These are phyloP conservation scores for Ophiostoma tasmaniense DNA, from an alignment of 2,329 filamentous ascomycete species.

Conservation along the genomic window DNA sequence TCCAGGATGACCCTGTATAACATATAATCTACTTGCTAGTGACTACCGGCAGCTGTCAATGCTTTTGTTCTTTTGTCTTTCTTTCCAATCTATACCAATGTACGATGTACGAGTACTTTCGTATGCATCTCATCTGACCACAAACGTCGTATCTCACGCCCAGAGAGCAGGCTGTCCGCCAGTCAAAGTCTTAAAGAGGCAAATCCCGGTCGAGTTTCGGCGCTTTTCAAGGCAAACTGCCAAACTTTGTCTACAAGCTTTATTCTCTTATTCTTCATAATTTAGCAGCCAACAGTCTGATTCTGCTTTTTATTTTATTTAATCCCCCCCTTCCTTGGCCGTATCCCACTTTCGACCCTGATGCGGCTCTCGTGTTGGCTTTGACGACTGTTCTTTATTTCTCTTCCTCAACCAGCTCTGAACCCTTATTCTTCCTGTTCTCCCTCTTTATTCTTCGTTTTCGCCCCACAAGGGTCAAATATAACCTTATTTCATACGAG, in stretches of 20 bases:
- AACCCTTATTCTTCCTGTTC: neutral
- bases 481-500: constrained; percentile 5
- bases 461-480: neutral
- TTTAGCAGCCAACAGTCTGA: too few species aligned
- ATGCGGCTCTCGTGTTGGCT: neutral
- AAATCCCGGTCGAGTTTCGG: constrained; percentile 1
- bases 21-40: neutral
- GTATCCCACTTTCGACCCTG: neutral
- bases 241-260: neutral
- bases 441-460: neutral
- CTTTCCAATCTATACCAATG: too few species aligned
- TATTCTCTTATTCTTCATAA: neutral
- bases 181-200: neutral
- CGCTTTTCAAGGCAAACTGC: neutral
- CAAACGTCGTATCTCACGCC: neutral
- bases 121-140: neutral
- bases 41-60: neutral
- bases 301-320: neutral
- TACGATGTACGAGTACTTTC: neutral
- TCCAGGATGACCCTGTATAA: neutral
- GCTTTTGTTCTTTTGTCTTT: neutral
- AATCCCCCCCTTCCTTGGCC: neutral
- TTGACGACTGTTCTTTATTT: neutral
- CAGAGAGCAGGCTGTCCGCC: neutral
- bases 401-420: neutral